These are phyloP conservation scores for Yamadazyma nakazawae DNA, from an alignment of 805 yeast species.

Conservation along the genomic window DNA sequence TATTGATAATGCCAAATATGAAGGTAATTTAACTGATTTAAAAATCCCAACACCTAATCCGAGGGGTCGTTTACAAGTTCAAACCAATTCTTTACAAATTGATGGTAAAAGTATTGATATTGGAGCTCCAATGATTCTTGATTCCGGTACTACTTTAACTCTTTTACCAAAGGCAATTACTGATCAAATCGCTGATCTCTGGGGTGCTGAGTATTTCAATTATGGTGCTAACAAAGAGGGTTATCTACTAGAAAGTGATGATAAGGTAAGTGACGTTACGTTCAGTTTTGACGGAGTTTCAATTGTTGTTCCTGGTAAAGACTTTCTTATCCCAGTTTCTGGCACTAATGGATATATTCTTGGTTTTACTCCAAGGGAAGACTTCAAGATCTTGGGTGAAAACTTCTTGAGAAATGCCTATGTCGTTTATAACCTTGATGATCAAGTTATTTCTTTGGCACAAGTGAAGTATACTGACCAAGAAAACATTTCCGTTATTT, in stretches of 20 bases:
- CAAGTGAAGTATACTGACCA: constrained; percentile 22
- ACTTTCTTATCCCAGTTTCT: constrained; percentile 5
- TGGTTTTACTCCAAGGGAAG: neutral
- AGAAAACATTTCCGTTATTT: constrained; percentile 38
- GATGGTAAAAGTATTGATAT: constrained; percentile 10
- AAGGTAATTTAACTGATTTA: constrained; percentile 18
- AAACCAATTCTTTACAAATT: constrained; percentile 25
- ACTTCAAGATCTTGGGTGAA: constrained; percentile 53
- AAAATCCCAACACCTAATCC: constrained; percentile 20
- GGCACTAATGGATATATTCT: neutral
- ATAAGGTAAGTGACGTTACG: neutral
- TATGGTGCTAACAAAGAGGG: constrained; percentile 24
- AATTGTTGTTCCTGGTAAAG: constrained; percentile 8
- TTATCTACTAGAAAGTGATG: constrained; percentile 3
- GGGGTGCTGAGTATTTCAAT: constrained; percentile 43
- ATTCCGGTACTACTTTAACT: constrained; percentile 32
- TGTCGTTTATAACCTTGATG: constrained; percentile 61
- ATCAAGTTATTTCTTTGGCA: constrained; percentile 51
- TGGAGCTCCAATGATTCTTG: constrained; percentile 11
- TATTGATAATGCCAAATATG: constrained; percentile 24
- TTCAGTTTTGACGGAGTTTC: constrained; percentile 5
- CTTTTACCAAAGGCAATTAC: constrained; percentile 39
- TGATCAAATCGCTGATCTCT: constrained; percentile 29
- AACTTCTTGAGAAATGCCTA: constrained; percentile 60
- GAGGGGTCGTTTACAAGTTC: neutral